Percentiles rank a stretch among this genome's conserved stretches.
Conservation (phyloP, 371 early-diverging fungal genomes). For the Thermomucor indicae-seudaticae region DNA sequence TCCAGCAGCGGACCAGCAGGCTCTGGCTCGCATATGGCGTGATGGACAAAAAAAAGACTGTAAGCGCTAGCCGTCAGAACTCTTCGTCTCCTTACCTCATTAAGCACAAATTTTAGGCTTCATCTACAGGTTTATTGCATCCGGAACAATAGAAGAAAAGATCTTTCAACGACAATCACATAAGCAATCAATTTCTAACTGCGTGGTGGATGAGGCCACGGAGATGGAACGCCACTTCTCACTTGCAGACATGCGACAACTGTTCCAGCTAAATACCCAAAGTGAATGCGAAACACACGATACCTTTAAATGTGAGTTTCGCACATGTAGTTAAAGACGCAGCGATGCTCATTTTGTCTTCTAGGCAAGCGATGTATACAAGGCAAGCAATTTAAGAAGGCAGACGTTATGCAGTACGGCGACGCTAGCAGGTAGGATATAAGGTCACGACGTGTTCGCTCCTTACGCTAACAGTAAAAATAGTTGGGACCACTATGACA, state of each 20-base stretch:
- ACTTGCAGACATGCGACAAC: constrained; percentile 79
- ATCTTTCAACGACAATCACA: constrained; percentile 94
- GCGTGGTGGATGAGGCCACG: constrained; percentile 92
- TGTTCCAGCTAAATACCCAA: constrained; percentile 76
- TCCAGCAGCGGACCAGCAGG: constrained; percentile 79
- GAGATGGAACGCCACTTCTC: constrained; percentile 94
- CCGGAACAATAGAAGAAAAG: constrained; percentile 97
- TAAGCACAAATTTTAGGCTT: constrained; percentile 51
- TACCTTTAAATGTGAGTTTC: constrained; percentile 82
- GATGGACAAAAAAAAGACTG: constrained; percentile 95
- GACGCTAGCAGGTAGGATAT: constrained; percentile 58
- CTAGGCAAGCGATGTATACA: constrained; percentile 66
- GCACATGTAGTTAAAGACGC: background rate
- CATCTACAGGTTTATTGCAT: constrained; percentile 93
- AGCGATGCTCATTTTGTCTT: background rate
- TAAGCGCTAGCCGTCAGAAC: constrained; percentile 20
- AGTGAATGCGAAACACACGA: constrained; percentile 93
- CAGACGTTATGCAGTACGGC: constrained; percentile 71
- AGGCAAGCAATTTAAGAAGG: constrained; percentile 71
- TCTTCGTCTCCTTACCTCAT: background rate
- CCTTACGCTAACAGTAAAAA: constrained; percentile 1
- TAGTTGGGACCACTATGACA: constrained; percentile 89
- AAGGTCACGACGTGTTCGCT: background rate
- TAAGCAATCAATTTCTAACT: constrained; percentile 84
- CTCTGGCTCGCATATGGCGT: constrained; percentile 95